These are phyloP conservation scores for Boletales sp. DNA, from an alignment of 768 basidiomycete species.

Conservation along the genomic window DNA sequence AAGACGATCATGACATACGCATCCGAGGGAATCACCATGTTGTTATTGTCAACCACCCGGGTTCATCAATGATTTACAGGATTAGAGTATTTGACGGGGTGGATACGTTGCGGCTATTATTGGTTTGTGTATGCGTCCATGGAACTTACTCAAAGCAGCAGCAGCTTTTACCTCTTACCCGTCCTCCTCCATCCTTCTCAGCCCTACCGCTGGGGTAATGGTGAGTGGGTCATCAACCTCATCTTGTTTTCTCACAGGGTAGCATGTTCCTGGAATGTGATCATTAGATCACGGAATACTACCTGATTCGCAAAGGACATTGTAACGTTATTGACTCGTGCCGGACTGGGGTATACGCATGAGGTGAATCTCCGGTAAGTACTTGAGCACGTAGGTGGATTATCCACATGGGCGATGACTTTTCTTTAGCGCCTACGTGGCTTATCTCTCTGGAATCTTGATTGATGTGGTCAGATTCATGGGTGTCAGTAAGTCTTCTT, in stretches of 20 bases:
- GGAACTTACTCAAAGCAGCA: conserved; percentile 75
- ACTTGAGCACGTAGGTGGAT: background rate
- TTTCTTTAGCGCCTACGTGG: conserved; percentile 51
- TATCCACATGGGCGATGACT: background rate
- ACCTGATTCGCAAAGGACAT: conserved; percentile 64
- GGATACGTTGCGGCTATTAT: conserved; percentile 78
- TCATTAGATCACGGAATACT: conserved; percentile 72
- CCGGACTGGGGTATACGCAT: conserved; percentile 54
- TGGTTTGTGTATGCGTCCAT: conserved; percentile 71
- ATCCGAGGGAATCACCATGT: conserved; percentile 71
- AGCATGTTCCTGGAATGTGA: background rate
- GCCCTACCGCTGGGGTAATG: conserved; percentile 83
- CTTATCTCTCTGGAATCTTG: conserved; percentile 72
- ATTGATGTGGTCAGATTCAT: conserved; percentile 83
- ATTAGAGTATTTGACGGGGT: conserved; percentile 78
- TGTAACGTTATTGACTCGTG: conserved; percentile 75
- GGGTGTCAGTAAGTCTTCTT: conserved; percentile 53
- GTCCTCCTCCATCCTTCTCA: conserved; percentile 77
- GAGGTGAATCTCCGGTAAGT: conserved; percentile 68
- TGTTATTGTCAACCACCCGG: too few relatives aligned
- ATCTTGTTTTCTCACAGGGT: background rate
- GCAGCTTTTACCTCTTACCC: conserved; percentile 78
- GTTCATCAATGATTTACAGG: conserved; percentile 1
- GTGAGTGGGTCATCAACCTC: conserved; percentile 32
- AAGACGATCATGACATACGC: conserved; percentile 67